Conservation (phyloP, 2,329 filamentous ascomycete species). For the Neofusicoccum laricinum region DNA sequence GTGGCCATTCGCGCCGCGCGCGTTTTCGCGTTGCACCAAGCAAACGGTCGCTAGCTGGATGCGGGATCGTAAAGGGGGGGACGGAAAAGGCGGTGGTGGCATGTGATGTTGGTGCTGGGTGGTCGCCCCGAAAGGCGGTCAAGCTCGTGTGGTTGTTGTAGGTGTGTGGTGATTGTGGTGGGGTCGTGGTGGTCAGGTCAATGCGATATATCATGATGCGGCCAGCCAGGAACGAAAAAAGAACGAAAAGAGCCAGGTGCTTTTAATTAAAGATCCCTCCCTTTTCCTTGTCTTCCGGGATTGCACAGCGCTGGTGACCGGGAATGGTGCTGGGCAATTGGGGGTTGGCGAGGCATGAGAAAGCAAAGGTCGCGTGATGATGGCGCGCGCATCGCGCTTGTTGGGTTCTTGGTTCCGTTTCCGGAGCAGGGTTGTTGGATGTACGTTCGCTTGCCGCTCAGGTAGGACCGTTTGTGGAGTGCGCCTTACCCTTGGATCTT, state of each 20-base stretch:
- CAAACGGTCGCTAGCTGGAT: no score
- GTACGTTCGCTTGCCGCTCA: neutral
- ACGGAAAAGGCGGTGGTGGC: no score
- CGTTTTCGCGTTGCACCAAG: no score
- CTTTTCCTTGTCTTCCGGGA: neutral
- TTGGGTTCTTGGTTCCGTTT: neutral
- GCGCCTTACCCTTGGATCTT: neutral
- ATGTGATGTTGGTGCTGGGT: neutral
- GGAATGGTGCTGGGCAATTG: neutral
- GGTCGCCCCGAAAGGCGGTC: neutral
- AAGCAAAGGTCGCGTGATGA: slow-evolving; percentile 1
- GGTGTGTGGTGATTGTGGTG: neutral
- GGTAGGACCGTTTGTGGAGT: slow-evolving; percentile 6
- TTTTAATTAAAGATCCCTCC: neutral
- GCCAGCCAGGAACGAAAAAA: neutral
- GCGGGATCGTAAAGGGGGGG: no score
- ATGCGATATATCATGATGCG: neutral
- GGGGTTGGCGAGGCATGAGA: neutral
- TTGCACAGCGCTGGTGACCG: neutral
- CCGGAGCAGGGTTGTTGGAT: slow-evolving; percentile 1
- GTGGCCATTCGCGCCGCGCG: no score
- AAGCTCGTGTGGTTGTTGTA: neutral
- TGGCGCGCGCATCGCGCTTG: slow-evolving; percentile 3
- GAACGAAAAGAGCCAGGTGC: neutral
- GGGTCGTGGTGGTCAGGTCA: neutral